Evolutionary conservation across 208 protist species (phyloP).

Genomic region (Acanthamoeba sp.): DNA sequence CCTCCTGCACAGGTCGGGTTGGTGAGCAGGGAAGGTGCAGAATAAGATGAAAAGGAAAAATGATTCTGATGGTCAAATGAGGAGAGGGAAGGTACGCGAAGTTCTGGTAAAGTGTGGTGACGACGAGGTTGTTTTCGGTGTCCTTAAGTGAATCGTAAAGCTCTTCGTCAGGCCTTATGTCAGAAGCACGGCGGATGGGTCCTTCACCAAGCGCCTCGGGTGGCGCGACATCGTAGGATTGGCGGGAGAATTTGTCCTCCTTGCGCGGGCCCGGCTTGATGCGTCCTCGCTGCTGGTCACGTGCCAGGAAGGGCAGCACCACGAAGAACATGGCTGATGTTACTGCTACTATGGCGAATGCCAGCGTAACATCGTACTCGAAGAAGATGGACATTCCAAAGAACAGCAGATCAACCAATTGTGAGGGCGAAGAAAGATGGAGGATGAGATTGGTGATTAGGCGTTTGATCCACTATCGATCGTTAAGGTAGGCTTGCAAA

Average conservation of each 20-base stretch:
- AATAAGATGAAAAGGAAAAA: neutral
- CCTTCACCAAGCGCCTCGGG: neutral
- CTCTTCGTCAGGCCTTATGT: neutral
- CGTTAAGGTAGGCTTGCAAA: too few relatives aligned
- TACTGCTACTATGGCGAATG: neutral
- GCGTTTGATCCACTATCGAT: too few relatives aligned
- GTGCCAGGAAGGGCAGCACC: constrained; percentile 8
- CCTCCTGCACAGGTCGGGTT: neutral
- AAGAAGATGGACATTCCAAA: neutral
- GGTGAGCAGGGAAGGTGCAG: neutral
- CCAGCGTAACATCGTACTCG: neutral
- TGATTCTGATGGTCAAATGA: neutral
- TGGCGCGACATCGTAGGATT: constrained; percentile 49
- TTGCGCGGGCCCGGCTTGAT: constrained; percentile 22
- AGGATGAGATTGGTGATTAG: neutral
- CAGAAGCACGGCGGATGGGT: neutral
- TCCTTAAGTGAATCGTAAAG: constrained; percentile 38
- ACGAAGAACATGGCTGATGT: neutral
- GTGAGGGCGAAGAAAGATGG: neutral
- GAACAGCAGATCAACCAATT: neutral
- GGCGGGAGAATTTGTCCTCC: neutral
- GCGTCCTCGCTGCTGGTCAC: neutral
- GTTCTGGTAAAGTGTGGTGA: constrained; percentile 23
- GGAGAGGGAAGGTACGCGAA: constrained; percentile 26
- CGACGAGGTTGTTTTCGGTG: constrained; percentile 29